Conservation (phyloP, 306 rosid genomes). For the Fragaria vesca region DNA sequence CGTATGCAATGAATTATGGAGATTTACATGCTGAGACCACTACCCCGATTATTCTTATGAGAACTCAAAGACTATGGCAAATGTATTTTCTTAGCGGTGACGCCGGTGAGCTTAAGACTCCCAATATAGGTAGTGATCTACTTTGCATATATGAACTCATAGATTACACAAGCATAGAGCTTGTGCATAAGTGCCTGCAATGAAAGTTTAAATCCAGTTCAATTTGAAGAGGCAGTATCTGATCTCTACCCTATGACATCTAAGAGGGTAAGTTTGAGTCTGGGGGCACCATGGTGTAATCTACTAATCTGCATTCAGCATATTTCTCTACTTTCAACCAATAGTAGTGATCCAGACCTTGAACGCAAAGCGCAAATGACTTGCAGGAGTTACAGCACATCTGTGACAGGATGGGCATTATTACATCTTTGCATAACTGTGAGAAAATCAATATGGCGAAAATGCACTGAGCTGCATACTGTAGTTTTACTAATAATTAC, state of each 20-base stretch:
- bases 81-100: no score
- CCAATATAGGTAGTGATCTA: no score
- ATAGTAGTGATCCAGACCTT: not conserved
- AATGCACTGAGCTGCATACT: not conserved
- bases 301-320: not conserved
- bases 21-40: no score
- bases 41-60: no score
- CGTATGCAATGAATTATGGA: no score
- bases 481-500: constrained; percentile 8
- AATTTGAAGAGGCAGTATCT: not conserved
- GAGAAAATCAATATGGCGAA: no score
- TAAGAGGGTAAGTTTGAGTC: not conserved
- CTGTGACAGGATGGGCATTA: not conserved
- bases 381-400: not conserved
- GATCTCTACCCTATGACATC: not conserved
- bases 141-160: no score
- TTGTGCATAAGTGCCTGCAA: not conserved
- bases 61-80: no score
- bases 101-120: no score
- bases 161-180: no score
- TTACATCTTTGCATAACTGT: not conserved
- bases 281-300: not conserved
- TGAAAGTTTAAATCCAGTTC: not conserved
- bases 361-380: not conserved
- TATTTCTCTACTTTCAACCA: not conserved